A percentile compares a stretch with the other conserved stretches of the same genome.
These are phyloP conservation scores for Mytilinidion resinicola DNA, from an alignment of 495 filamentous ascomycete genomes.

Conservation along the genomic window DNA sequence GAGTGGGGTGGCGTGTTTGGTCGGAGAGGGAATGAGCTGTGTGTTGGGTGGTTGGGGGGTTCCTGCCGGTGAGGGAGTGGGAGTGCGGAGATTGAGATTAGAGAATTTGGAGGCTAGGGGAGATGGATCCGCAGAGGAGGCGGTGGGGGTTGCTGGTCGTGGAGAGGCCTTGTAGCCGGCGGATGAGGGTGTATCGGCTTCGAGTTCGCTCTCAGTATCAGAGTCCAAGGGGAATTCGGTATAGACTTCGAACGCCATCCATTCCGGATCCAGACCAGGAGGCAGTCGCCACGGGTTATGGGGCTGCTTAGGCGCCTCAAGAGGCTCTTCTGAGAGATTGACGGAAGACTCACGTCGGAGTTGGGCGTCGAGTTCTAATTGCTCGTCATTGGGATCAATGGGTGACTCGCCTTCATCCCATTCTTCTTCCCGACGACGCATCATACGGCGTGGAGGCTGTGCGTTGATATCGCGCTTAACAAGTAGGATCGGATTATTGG, in stretches of 20 bases:
- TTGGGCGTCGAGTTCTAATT: conserved; percentile 65
- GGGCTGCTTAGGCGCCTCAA: conserved; percentile 12
- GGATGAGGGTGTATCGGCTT: conserved; percentile 39
- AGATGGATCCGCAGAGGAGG: conserved; percentile 32
- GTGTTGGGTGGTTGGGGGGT: conserved; percentile 28
- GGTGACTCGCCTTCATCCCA: conserved; percentile 28
- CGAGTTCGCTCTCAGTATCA: conserved; percentile 44
- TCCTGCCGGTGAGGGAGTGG: conserved; percentile 21
- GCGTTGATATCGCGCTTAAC: conserved; percentile 80
- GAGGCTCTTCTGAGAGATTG: conserved; percentile 3
- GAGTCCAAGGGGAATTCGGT: conserved; percentile 50
- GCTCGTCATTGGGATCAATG: conserved; percentile 34
- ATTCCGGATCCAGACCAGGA: conserved; percentile 79
- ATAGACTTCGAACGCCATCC: conserved; percentile 91
- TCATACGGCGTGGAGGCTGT: conserved; percentile 60
- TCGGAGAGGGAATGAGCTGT: conserved; percentile 18
- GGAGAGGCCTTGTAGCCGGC: conserved; percentile 11
- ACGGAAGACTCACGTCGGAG: conserved; percentile 46
- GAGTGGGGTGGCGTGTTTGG: conserved; percentile 47
- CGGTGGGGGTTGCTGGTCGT: conserved; percentile 11
- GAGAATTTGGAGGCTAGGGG: conserved; percentile 20
- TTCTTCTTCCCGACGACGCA: conserved; percentile 37
- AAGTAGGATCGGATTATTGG: conserved; percentile 79
- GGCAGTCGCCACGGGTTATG: conserved; percentile 60
- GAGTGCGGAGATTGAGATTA: conserved; percentile 33